A percentile compares a stretch with the other conserved stretches of the same genome.
These are phyloP conservation scores for Flueggea neowawraea DNA, from an alignment of 441 rosid species.

Conservation along the genomic window DNA sequence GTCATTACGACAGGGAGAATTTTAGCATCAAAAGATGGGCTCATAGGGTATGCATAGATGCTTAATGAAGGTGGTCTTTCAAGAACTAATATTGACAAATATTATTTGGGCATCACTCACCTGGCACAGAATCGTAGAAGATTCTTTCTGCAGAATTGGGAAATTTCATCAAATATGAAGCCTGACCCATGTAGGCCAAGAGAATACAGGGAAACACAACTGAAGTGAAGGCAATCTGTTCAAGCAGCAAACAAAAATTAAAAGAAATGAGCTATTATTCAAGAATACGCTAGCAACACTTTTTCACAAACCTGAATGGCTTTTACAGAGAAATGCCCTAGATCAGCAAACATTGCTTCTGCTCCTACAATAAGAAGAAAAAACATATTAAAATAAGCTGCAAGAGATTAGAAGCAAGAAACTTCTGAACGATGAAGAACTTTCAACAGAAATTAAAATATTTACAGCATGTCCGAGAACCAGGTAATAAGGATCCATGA, in stretches of 20 bases:
- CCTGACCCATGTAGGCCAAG: conserved; percentile 95
- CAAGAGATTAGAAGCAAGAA: neutral
- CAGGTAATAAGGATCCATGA: too few species aligned
- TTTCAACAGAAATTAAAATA: too few species aligned
- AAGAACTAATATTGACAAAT: conserved; percentile 3
- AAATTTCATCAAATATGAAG: conserved; percentile 69
- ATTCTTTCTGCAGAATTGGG: conserved; percentile 62
- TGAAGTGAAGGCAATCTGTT: conserved; percentile 74
- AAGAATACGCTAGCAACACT: conserved; percentile 5
- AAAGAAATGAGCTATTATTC: conserved; percentile 7
- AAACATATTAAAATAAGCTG: neutral
- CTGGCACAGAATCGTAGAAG: conserved; percentile 93
- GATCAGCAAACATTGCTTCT: conserved; percentile 99
- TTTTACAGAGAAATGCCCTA: conserved; percentile 88
- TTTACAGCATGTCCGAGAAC: too few species aligned
- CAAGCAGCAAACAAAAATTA: conserved; percentile 11
- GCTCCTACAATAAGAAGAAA: conserved; percentile 60
- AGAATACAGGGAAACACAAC: conserved; percentile 97
- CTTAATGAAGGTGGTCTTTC: neutral
- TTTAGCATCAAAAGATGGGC: conserved; percentile 11
- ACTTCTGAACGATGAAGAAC: too few species aligned
- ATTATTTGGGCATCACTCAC: conserved; percentile 29
- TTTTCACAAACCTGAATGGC: conserved; percentile 65
- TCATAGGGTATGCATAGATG: neutral
- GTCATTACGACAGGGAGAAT: conserved; percentile 19